These are phyloP conservation scores for Dactylellina cionopaga DNA, from an alignment of 2,329 filamentous ascomycete species.

Conservation along the genomic window DNA sequence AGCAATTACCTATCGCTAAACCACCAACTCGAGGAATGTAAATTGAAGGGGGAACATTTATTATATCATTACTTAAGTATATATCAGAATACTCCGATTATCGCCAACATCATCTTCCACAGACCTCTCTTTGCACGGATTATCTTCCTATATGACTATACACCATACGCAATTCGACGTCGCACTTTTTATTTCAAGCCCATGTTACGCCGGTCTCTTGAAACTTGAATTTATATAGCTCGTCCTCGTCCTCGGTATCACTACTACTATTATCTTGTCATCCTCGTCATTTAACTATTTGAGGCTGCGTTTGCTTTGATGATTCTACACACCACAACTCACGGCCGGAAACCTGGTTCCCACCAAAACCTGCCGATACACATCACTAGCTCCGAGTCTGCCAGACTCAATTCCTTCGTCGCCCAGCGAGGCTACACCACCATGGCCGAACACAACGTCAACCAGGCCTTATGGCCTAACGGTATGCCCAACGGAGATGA, in stretches of 20 bases:
- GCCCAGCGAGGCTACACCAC: constrained; percentile 16
- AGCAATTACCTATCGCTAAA: constrained; percentile 51
- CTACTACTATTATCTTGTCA: no score
- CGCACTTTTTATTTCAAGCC: no score
- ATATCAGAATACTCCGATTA: no score
- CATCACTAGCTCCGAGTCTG: constrained; percentile 6
- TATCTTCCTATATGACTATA: no score
- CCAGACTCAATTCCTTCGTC: constrained; percentile 24
- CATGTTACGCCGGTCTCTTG: neutral
- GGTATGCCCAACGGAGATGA: constrained; percentile 40
- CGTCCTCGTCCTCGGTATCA: constrained; percentile 1
- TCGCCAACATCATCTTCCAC: constrained; percentile 29
- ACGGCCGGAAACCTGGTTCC: constrained; percentile 30
- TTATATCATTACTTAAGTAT: no score
- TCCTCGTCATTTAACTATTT: no score
- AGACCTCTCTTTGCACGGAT: no score
- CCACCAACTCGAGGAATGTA: constrained; percentile 33
- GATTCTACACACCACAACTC: constrained; percentile 41
- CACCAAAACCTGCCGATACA: constrained; percentile 20
- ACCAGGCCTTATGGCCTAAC: constrained; percentile 44
- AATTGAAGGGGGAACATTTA: no score
- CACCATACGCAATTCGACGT: no score
- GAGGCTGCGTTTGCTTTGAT: constrained; percentile 24
- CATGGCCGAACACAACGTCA: constrained; percentile 41
- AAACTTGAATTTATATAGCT: constrained; percentile 17